A percentile compares a stretch with the other conserved stretches of the same genome.
phyloP scores from a whole-genome alignment of 768 basidiomycete species.

The Hypsizygus marmoreus region DNA sequence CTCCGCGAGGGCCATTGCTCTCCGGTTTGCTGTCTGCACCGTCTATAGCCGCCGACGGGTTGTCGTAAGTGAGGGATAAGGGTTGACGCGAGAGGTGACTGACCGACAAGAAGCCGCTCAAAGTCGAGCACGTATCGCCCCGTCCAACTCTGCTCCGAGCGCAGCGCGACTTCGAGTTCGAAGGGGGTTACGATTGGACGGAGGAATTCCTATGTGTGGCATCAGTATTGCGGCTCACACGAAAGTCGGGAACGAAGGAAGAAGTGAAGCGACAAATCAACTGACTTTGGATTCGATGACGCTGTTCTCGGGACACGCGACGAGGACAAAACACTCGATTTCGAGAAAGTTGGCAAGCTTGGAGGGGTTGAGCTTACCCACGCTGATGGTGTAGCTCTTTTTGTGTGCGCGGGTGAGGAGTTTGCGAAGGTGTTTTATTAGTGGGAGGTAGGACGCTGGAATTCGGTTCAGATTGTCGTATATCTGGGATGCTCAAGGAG shows the following conservation, averaged over 20 bases:
- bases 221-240: background rate
- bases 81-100: background rate
- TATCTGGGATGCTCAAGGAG: slow-evolving; percentile 5
- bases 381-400: slow-evolving; percentile 93
- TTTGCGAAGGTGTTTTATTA: slow-evolving; percentile 79
- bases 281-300: slow-evolving; percentile 70
- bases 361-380: slow-evolving; percentile 92
- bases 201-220: slow-evolving; percentile 70
- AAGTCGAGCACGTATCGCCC: slow-evolving; percentile 83
- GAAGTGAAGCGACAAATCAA: background rate
- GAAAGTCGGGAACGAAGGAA: background rate
- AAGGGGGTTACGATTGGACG: slow-evolving; percentile 93
- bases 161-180: slow-evolving; percentile 83
- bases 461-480: background rate
- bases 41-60: background rate
- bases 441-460: slow-evolving; percentile 79
- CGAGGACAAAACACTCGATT: slow-evolving; percentile 93
- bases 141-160: slow-evolving; percentile 69
- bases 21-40: background rate
- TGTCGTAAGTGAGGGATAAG: background rate
- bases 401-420: slow-evolving; percentile 69
- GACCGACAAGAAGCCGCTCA: slow-evolving; percentile 53
- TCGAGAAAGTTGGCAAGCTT: slow-evolving; percentile 96
- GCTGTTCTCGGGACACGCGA: slow-evolving; percentile 94
- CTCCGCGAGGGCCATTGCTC: slow-evolving; percentile 2